These are phyloP conservation scores for Chlorella sp. DNA, from an alignment of 139 green algal genomes.

Conservation along the genomic window DNA sequence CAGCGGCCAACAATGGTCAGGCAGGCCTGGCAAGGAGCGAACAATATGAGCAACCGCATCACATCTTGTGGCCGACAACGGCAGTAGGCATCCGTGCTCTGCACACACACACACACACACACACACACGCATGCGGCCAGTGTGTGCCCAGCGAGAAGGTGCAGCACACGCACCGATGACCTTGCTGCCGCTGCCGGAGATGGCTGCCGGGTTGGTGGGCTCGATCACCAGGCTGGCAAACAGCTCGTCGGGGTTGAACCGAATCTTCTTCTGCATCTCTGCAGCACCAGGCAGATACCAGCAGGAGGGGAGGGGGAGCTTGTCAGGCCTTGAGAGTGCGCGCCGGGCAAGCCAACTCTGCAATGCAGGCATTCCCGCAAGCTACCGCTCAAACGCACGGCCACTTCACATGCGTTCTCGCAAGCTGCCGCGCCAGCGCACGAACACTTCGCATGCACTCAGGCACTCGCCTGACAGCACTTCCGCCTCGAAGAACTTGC, in stretches of 20 bases:
- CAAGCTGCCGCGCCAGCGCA: background rate
- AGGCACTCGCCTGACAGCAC: slow-evolving; percentile 10
- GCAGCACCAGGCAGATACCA: background rate
- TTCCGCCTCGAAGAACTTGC: slow-evolving; percentile 44
- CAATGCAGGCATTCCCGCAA: background rate
- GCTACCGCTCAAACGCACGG: background rate
- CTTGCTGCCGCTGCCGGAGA: background rate
- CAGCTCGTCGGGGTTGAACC: slow-evolving; percentile 39
- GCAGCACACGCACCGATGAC: background rate
- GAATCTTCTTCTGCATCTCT: slow-evolving; percentile 53
- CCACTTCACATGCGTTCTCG: background rate
- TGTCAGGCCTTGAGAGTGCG: too few relatives aligned
- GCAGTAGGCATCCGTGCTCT: too few relatives aligned
- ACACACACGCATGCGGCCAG: too few relatives aligned
- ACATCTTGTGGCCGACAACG: too few relatives aligned
- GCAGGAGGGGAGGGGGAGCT: too few relatives aligned
- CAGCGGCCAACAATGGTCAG: too few relatives aligned
- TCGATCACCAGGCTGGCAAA: slow-evolving; percentile 45
- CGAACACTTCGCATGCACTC: too few relatives aligned
- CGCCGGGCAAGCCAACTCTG: too few relatives aligned
- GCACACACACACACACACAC: too few relatives aligned
- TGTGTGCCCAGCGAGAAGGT: too few relatives aligned
- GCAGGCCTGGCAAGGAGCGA: too few relatives aligned
- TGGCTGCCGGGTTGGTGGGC: background rate
- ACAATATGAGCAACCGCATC: too few relatives aligned